Conservation (phyloP, 2,329 filamentous ascomycete genomes). For the Diaporthe citriasiana region DNA sequence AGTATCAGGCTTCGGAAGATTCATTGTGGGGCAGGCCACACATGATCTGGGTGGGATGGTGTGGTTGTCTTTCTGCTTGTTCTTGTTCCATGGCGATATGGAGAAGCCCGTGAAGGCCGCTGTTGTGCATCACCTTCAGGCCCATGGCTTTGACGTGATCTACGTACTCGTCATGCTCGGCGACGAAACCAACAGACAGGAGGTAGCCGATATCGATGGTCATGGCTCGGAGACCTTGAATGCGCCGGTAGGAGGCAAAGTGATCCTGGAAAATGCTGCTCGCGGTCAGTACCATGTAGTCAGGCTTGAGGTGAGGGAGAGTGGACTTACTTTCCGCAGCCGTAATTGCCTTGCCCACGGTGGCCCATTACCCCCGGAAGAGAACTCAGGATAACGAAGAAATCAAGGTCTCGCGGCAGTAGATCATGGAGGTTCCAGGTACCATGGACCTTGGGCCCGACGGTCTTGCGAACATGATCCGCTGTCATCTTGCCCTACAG, state of each 20-base stretch:
- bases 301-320: neutral
- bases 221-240: constrained; percentile 45
- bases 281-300: neutral
- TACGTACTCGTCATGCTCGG: constrained; percentile 15
- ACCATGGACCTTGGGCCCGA: constrained; percentile 23
- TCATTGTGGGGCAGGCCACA: constrained; percentile 25
- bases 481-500: constrained; percentile 33
- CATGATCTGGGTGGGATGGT: constrained; percentile 30
- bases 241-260: constrained; percentile 44
- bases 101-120: constrained; percentile 19
- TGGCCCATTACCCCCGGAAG: constrained; percentile 6
- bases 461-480: constrained; percentile 5
- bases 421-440: constrained; percentile 33
- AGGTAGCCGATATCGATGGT: constrained; percentile 48
- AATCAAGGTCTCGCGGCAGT: constrained; percentile 36
- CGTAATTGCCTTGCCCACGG: constrained; percentile 23
- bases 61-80: neutral
- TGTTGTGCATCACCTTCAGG: constrained; percentile 26
- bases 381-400: constrained; percentile 27
- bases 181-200: constrained; percentile 45
- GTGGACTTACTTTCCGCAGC: constrained; percentile 48
- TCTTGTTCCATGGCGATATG: neutral
- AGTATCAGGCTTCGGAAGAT: constrained; percentile 27
- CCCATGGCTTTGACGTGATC: constrained; percentile 27
- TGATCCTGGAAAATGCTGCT: constrained; percentile 52